Conservation (phyloP, 2,329 filamentous ascomycete species). For the Diaporthe sp. region DNA sequence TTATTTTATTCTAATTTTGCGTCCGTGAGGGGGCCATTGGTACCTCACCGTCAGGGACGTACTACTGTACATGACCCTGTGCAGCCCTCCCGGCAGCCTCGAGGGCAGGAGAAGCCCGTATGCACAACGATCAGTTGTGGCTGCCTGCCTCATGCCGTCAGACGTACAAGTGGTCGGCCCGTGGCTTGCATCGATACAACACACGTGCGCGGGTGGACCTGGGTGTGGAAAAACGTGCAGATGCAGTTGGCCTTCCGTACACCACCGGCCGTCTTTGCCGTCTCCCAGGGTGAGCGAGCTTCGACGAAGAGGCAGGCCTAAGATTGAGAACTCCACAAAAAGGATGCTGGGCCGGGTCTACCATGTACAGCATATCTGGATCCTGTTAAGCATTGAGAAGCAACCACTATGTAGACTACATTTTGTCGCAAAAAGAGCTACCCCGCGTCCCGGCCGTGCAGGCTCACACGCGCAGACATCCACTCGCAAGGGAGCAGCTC, state of each 20-base stretch:
- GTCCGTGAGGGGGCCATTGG: background rate
- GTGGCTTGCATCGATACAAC: slow-evolving; percentile 13
- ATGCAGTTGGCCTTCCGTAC: background rate
- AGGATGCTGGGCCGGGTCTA: background rate
- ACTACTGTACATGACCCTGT: too few species aligned
- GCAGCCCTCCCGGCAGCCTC: background rate
- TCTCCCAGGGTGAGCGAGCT: background rate
- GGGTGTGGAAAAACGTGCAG: background rate
- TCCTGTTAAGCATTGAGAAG: too few species aligned
- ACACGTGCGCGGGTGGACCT: background rate
- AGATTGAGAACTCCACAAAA: background rate
- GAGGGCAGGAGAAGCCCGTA: background rate
- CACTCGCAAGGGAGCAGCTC: background rate
- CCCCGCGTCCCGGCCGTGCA: slow-evolving; percentile 17
- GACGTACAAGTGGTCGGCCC: slow-evolving; percentile 1
- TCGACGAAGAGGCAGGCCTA: background rate
- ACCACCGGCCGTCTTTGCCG: background rate
- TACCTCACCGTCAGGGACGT: background rate
- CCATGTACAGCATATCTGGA: too few species aligned
- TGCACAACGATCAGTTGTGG: background rate
- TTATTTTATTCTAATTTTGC: too few species aligned
- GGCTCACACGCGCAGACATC: background rate
- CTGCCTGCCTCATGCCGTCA: slow-evolving; percentile 20
- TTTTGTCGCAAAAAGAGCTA: background rate
- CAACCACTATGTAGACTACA: background rate